Percentiles rank a stretch among this genome's conserved stretches.
Evolutionary conservation across 225 moss, liverwort and hornwort genomes (phyloP).

Genomic region (Thuidium tamariscinum): DNA sequence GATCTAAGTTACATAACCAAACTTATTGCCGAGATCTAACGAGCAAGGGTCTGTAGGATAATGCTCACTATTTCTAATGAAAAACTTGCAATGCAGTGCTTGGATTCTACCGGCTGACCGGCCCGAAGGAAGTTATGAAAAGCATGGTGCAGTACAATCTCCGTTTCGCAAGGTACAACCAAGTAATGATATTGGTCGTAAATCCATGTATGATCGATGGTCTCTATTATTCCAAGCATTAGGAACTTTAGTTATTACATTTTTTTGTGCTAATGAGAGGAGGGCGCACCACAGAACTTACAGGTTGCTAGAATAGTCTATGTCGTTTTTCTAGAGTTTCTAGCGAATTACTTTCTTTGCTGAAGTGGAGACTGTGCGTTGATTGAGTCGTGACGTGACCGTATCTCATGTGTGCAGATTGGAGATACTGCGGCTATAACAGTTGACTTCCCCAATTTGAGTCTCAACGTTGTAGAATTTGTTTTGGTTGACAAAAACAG

Average conservation of each 20-base stretch:
- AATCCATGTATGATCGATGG: not conserved
- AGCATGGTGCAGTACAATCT: slow-evolving; percentile 37
- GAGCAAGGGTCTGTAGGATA: not conserved
- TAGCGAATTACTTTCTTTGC: not conserved
- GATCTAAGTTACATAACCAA: no score
- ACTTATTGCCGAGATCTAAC: not conserved
- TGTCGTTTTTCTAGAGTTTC: not conserved
- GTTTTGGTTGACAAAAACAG: slow-evolving; percentile 60
- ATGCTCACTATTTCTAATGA: not conserved
- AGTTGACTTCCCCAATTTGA: slow-evolving; percentile 38
- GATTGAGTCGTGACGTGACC: not conserved
- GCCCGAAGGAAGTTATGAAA: slow-evolving; percentile 37
- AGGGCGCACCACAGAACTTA: not conserved
- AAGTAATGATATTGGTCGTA: not conserved
- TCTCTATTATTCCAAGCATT: not conserved
- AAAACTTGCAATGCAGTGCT: slow-evolving; percentile 12
- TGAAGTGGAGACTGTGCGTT: not conserved
- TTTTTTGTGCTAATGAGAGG: not conserved
- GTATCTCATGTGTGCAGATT: slow-evolving; percentile 12
- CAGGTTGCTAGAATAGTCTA: not conserved
- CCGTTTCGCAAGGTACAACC: slow-evolving; percentile 28
- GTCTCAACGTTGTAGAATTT: slow-evolving; percentile 61
- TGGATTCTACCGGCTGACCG: slow-evolving; percentile 35
- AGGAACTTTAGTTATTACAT: not conserved
- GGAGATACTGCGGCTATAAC: slow-evolving; percentile 46